Percentiles rank a stretch among this genome's conserved stretches.
Conservation (phyloP, 2,329 filamentous ascomycete species). For the Pestalotiopsis sp. region DNA sequence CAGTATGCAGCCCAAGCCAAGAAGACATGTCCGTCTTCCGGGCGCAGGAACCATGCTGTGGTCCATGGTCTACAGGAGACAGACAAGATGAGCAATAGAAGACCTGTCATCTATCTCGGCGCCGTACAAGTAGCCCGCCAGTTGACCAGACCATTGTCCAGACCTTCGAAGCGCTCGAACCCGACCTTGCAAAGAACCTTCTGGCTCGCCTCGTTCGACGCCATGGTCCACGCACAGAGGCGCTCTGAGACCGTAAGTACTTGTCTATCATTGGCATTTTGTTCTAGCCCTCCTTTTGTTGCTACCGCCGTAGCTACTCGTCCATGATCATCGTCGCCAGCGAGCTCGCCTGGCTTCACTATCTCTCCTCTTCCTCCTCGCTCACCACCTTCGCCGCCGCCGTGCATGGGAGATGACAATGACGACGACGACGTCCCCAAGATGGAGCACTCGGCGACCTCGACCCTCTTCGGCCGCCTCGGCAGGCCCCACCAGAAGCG, state of each 20-base stretch:
- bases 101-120: no score
- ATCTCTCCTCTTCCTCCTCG: no score
- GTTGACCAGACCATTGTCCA: not conserved
- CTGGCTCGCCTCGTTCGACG: constrained; percentile 23
- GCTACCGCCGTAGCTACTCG: no score
- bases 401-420: not conserved
- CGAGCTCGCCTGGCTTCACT: not conserved
- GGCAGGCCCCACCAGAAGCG: constrained; percentile 12
- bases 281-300: not conserved
- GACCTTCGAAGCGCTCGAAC: constrained; percentile 22
- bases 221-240: constrained; percentile 23
- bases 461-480: not conserved
- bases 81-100: no score
- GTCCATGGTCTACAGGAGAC: no score
- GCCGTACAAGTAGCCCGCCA: not conserved
- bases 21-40: no score
- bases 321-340: not conserved
- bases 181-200: constrained; percentile 29
- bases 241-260: constrained; percentile 2
- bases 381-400: no score
- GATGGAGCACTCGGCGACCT: not conserved
- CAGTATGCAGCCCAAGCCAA: no score
- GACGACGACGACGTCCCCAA: not conserved
- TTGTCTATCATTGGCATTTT: not conserved
- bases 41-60: not conserved